Evolutionary conservation across 208 protist species (phyloP), one percentile per base, ranked within the genome.

Genomic region (Leishmania amazonensis): DNA sequence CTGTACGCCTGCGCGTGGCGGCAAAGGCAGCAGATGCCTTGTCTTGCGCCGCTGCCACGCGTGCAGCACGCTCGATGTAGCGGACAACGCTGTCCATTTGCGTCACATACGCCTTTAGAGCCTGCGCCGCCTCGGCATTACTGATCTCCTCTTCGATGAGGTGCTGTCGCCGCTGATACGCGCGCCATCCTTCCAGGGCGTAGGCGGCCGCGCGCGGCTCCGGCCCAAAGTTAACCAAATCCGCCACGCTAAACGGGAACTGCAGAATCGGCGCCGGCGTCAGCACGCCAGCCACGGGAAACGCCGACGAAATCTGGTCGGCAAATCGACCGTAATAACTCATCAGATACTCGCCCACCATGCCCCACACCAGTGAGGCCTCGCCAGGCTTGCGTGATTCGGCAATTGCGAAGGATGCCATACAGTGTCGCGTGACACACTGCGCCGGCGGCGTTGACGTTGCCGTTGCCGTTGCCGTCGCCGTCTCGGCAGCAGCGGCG

Each of bases 291-390:
- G 80, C 76, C 8, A 88, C 78, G 1, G 88, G 89, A 75, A 93
- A 92, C 15, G 68, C 80, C 17, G 83, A 75, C 0, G 31, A 21
- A 45, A 92, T 90, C 19, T 31, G 68, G 3, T 51, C 35, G 0
- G 78, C 82, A 45, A 90, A 88, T 40, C 91, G 89, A 4, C 85
- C 81, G 74, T 94, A 94, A 82, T 97, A 97, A 76, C 93, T 85
- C 71, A 94, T 84, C 3, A 97, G 58, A 76, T 94, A 96, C 81
- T 95, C 88, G 2, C 83, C 81, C 42, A 96, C 35, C 91, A 95
- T 96, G 42, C 90, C 93, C 94, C 94, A 97, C 45, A 96, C 90
- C 60, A 96, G 76, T 31, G 80, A 78, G 42, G 68, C 47, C 62
- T 78, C 84, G 9, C 31, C 70, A 15, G 84, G 71, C n/a, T 60